phyloP scores from a whole-genome alignment of 441 rosid species.

The Croton laevigatus region DNA sequence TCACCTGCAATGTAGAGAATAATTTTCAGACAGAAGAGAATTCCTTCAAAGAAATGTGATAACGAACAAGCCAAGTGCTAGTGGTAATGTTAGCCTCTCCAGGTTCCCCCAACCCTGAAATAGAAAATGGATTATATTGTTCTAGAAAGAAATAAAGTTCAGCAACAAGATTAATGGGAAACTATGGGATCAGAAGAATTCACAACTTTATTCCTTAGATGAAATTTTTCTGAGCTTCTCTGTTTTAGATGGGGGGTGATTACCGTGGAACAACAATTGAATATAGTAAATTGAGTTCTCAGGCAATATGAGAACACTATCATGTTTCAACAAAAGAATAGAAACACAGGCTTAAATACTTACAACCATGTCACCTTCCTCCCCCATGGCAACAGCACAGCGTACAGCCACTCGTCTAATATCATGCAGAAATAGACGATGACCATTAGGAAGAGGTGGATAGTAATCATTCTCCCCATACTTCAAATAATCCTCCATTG shows the following conservation, averaged over 20 bases:
- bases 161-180: not conserved
- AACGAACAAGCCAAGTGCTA: not conserved
- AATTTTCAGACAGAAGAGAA: not conserved
- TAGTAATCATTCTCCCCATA: conserved; percentile 81
- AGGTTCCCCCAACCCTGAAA: not conserved
- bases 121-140: not conserved
- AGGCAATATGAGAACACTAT: conserved; percentile 1
- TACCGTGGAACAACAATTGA: not conserved
- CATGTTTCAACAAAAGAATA: not conserved
- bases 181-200: not conserved
- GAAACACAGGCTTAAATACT: conserved; percentile 37
- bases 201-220: not conserved
- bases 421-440: conserved; percentile 80
- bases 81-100: not conserved
- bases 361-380: conserved; percentile 98
- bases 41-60: not conserved
- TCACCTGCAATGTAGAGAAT: conserved; percentile 46
- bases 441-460: conserved; percentile 88
- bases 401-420: conserved; percentile 86
- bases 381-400: conserved; percentile 92
- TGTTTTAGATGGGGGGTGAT: not conserved
- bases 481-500: conserved; percentile 88
- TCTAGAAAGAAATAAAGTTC: not conserved
- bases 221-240: not conserved
- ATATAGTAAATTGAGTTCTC: not conserved